Base-by-base conservation (phyloP, 352 stramenopile species). In the Phytophthora nicotianae region DNA sequence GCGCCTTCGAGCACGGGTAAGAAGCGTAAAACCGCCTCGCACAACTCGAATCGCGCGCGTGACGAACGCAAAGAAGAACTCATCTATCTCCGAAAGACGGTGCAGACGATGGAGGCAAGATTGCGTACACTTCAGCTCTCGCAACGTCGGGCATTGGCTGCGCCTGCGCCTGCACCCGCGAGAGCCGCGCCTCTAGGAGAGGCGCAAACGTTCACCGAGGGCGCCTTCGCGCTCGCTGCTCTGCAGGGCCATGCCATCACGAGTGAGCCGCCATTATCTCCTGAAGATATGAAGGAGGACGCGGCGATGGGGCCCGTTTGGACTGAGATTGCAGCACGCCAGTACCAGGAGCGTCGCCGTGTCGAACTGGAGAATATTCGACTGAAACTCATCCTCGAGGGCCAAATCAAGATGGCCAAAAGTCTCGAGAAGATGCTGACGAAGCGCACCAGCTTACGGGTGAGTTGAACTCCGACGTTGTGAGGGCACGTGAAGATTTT, bases 51-150 rank as follows among this genome's bases (percentile, higher is more conserved):
- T 56, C 72, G 73, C 19, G 77, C 77, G 33, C 77, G 77, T 48
- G 77, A 86, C 50, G 70, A 83, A 63, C 77, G 74, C 45, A 86
- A 87, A 54, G 77, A 90, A 35, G 81, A 90, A 63, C 73, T 90
- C 29, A 79, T 88, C 32, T 88, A 88, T 61, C 56, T 90, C 41
- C 78, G 78, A 62, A 75, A 83, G 51, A 83, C 65, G 29, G 76
- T 88, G 40, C 54, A 72, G 35, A 81, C 79, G 42, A 80, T 86
- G 77, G 68, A 86, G 58, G 58, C 64, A 20, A 62, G 62, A 50
- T 29, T 80, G 51, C 59, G 59, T 47, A 79, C 68, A 7, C 57
- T 83, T 40, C 62, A 77, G 54, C 56, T 77, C 20, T 76, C 68
- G n/a, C 68, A 79, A 50, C 62, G 56, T 49, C 70, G 67, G 14